phyloP scores from a whole-genome alignment of 768 basidiomycete genomes.

The Atractiella rhizophila region DNA sequence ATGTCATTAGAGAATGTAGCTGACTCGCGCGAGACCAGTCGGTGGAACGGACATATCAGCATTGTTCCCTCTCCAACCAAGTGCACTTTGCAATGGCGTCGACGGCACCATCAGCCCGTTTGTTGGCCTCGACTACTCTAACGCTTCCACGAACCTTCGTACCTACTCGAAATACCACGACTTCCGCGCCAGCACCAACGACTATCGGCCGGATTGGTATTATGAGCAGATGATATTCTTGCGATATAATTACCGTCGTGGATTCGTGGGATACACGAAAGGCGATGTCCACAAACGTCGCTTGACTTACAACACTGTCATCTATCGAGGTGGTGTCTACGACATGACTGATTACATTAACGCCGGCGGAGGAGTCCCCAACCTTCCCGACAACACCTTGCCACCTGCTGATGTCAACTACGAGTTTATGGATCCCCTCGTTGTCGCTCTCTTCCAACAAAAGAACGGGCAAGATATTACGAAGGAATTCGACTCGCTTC shows the following conservation, averaged over 20 bases:
- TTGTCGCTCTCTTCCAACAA: conserved; percentile 51
- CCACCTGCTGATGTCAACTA: conserved; percentile 24
- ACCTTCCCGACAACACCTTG: conserved; percentile 12
- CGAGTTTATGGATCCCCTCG: conserved; percentile 43
- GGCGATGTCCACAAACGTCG: conserved; percentile 35
- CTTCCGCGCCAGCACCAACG: conserved; percentile 56
- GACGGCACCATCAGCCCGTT: conserved; percentile 59
- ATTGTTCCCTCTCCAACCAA: conserved; percentile 90
- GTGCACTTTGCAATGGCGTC: conserved; percentile 71
- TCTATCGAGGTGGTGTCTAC: conserved; percentile 68
- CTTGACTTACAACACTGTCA: conserved; percentile 33
- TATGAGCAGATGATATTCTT: conserved; percentile 41
- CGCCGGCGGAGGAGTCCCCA: conserved; percentile 27
- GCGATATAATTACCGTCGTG: conserved; percentile 67
- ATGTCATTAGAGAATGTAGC: too few relatives aligned
- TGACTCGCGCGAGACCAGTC: too few relatives aligned
- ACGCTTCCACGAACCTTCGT: conserved; percentile 35
- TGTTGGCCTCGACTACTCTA: conserved; percentile 47
- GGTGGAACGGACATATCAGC: conserved; percentile 47
- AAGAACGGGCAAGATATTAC: conserved; percentile 58
- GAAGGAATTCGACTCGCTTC: conserved; percentile 38
- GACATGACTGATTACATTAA: conserved; percentile 59
- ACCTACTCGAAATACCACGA: conserved; percentile 69
- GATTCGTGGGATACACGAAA: conserved; percentile 63
- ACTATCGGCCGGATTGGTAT: conserved; percentile 86